Evolutionary conservation across 2,329 filamentous ascomycete genomes (phyloP).

Genomic region (Zopfia rhizophila): DNA sequence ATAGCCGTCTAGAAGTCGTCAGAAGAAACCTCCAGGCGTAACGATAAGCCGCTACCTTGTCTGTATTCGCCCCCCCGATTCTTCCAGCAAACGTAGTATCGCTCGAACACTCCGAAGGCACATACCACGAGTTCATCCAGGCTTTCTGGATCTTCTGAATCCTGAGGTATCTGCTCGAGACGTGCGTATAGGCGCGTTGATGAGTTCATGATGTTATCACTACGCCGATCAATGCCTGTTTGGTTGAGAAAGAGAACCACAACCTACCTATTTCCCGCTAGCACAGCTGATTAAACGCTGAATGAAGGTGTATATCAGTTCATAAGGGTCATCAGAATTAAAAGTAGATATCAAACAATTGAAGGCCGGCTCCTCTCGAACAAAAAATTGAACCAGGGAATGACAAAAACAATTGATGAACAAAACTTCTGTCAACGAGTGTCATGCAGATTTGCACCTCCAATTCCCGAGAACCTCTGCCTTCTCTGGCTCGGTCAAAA

Average conservation of each 20-base stretch:
- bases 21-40: neutral
- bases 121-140: constrained; percentile 51
- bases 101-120: constrained; percentile 53
- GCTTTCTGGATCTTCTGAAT: constrained; percentile 45
- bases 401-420: neutral
- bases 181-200: constrained; percentile 45
- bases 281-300: too few relatives aligned
- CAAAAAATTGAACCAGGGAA: neutral
- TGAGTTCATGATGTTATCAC: constrained; percentile 40
- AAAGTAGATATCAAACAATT: too few relatives aligned
- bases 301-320: constrained; percentile 4
- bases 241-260: too few relatives aligned
- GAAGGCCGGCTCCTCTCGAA: constrained; percentile 15
- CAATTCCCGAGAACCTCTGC: too few relatives aligned
- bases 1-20: constrained; percentile 38
- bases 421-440: too few relatives aligned
- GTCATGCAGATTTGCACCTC: too few relatives aligned
- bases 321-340: too few relatives aligned
- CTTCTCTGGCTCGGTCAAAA: too few relatives aligned
- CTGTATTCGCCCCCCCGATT: constrained; percentile 45
- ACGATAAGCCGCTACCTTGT: constrained; percentile 42
- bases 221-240: too few relatives aligned
- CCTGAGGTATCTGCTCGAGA: constrained; percentile 43
- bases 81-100: constrained; percentile 54
- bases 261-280: too few relatives aligned